Percentiles rank a stretch among this genome's conserved stretches.
These are phyloP conservation scores for Fraxinus velutina DNA, from an alignment of 305 asterid species.

Conservation along the genomic window DNA sequence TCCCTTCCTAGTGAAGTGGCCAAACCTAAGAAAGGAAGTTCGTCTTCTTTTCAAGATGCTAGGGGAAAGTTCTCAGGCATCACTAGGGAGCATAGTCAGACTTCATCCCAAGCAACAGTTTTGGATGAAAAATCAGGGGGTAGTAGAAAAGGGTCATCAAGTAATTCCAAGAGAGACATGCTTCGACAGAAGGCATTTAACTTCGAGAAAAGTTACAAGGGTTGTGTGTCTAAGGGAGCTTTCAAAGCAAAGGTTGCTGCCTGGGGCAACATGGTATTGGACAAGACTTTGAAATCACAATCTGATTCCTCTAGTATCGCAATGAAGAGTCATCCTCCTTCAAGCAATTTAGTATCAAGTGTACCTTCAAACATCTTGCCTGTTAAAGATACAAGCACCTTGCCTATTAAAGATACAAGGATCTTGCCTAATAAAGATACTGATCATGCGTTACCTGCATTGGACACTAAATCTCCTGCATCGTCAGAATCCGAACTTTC, in stretches of 20 bases:
- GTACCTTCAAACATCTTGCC: slow-evolving; percentile 16
- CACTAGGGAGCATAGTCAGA: slow-evolving; percentile 24
- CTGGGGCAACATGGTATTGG: slow-evolving; percentile 64
- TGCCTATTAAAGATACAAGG: background rate
- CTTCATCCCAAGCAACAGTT: slow-evolving; percentile 20
- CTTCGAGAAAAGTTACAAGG: slow-evolving; percentile 55
- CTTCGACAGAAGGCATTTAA: slow-evolving; percentile 59
- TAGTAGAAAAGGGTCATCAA: slow-evolving; percentile 35
- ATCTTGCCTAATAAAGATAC: slow-evolving; percentile 25
- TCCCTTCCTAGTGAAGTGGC: slow-evolving; percentile 22
- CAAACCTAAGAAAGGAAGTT: slow-evolving; percentile 29
- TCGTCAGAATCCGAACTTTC: slow-evolving; percentile 24
- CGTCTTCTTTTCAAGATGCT: slow-evolving; percentile 32
- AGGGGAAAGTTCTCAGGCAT: slow-evolving; percentile 32
- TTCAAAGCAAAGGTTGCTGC: slow-evolving; percentile 63
- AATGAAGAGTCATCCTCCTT: slow-evolving; percentile 28
- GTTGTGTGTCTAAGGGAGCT: slow-evolving; percentile 55
- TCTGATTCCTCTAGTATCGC: slow-evolving; percentile 39
- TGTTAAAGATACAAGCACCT: slow-evolving; percentile 28
- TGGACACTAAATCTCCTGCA: slow-evolving; percentile 22
- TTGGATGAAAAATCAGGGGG: slow-evolving; percentile 43
- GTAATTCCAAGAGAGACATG: slow-evolving; percentile 51
- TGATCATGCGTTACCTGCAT: slow-evolving; percentile 36
- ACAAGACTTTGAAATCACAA: slow-evolving; percentile 45
- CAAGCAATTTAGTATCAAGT: slow-evolving; percentile 25